Base-by-base conservation (phyloP, 352 stramenopile genomes). In the Phytophthora sansomeana region DNA sequence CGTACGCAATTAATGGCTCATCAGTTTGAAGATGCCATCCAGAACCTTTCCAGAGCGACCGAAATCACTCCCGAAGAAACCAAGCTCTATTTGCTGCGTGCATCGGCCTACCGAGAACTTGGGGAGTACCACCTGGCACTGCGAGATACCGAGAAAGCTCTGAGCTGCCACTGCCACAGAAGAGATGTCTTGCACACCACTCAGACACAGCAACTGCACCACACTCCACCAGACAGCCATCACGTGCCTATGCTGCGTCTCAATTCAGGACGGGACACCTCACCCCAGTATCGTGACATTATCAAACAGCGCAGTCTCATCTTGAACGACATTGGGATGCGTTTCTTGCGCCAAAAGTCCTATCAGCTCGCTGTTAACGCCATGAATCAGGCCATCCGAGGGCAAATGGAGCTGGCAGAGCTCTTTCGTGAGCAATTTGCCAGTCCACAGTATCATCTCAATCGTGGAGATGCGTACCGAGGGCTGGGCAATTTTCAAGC, bases 341-440 rank as follows among this genome's bases (percentile, higher is more conserved):
- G 72, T 5, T 90, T 90, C 43, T 29, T 93, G 21, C 53, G 35
- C 5, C 65, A 83, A 33, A 78, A 87, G n/a, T 80, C 75, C 6
- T 93, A 75, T 36, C 81, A 96, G 10, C 69, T 92, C 7, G 83
- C 83, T 36, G 75, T 93, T 29, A 95, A 92, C 38, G 80, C 83
- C 29, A 89, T 93, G 74, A 95, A 95, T 57, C 79, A 92, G 58
- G 82, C 85, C 19, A 91, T 95, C 29, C 78, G 76, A 21, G 68
- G 79, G 9, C 80, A 93, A 26, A 58, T 69, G 17, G 75, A 89
- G 44, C 60, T 92, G 3, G 38, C 65, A 3, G 63, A 82, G 26
- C 73, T 72, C n/a, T 87, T 84, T 33, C 64, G 69, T 8, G 83
- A 87, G 19, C 52, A 74, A 11, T 72, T 76, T 14, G 48, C 69